Evolutionary conservation across 495 filamentous ascomycete genomes (phyloP), one percentile per base, ranked within the genome.

Genomic region (Xylaria scruposa): DNA sequence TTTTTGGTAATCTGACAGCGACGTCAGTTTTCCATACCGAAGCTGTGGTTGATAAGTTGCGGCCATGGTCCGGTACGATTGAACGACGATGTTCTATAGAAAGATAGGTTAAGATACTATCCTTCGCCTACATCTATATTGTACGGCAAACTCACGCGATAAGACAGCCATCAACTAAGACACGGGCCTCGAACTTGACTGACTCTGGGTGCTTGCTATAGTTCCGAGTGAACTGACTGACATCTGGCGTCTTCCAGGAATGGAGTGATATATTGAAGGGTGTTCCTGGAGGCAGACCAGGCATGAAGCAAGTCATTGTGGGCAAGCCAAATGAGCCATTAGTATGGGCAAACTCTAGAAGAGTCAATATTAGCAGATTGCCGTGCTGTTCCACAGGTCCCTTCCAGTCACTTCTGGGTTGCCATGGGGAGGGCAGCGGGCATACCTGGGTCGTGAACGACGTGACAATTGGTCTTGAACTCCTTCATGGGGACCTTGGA

Each of bases 401-500:
- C 24, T 21, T 19, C 2, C 19, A 13, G 9, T 29, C 19, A 19
- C 21, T 13, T 51, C 21, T 19, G 21, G 36, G 36, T 4, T 24
- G 5, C 21, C 40, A 38, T 2, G 7, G 21, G 21, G 15, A n/a
- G 49, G 10, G 13, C 38, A 67, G 46, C 10, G 64, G 40, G 70
- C 85, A 76, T 78, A 88, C 90, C 87, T 67, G 84, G 78, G 77
- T 95, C 92, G 47, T 89, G 88, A 47, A 90, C 87, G 21, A 92
- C 91, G 80, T 90, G 92, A 80, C 93, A 97, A 74, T 89, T 87
- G 19, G 93, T 94, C 77, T 90, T 92, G 88, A 96, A 97, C 78
- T 97, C 94, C 78, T 95, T 93, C 54, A 95, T 79, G 10, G 94
- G 94, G 21, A 92, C 85, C 68, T 83, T 84, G 60, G 76, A 77